Evolutionary conservation across 495 filamentous ascomycete species (phyloP).

Genomic region (Lichina pygmaea): DNA sequence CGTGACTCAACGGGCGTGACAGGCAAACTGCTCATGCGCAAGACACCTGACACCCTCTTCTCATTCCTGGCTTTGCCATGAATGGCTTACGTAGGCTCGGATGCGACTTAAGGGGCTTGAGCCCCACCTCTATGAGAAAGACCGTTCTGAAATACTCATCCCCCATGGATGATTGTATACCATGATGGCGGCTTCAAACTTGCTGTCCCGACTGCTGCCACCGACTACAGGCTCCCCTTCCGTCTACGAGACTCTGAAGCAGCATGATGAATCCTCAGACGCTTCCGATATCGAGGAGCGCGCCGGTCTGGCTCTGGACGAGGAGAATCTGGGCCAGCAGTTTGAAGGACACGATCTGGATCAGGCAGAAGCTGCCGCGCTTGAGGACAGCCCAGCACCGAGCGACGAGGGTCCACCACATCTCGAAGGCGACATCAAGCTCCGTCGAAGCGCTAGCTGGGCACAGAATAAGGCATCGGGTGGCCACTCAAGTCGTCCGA

Average conservation of each 20-base stretch:
- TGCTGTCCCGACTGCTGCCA: conserved; percentile 49
- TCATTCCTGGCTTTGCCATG: no score
- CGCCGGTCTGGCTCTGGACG: conserved; percentile 38
- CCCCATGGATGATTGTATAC: neutral
- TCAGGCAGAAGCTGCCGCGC: conserved; percentile 29
- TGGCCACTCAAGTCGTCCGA: conserved; percentile 2
- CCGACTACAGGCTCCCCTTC: conserved; percentile 29
- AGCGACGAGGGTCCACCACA: conserved; percentile 1
- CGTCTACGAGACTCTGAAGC: conserved; percentile 42
- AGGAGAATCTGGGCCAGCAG: conserved; percentile 34
- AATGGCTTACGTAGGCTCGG: no score
- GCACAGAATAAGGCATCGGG: neutral
- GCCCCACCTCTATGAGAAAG: no score
- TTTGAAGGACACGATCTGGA: conserved; percentile 51
- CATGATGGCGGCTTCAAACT: conserved; percentile 45
- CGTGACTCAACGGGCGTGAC: no score
- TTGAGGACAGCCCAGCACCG: conserved; percentile 24
- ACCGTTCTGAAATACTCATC: no score
- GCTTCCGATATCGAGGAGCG: conserved; percentile 37
- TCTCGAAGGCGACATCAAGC: neutral
- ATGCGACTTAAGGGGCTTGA: no score
- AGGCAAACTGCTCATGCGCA: no score
- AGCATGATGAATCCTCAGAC: conserved; percentile 30
- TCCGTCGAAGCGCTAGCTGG: neutral
- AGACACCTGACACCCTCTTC: no score